Conservation (phyloP, 2,329 filamentous ascomycete species). For the Neonectria faginata region DNA sequence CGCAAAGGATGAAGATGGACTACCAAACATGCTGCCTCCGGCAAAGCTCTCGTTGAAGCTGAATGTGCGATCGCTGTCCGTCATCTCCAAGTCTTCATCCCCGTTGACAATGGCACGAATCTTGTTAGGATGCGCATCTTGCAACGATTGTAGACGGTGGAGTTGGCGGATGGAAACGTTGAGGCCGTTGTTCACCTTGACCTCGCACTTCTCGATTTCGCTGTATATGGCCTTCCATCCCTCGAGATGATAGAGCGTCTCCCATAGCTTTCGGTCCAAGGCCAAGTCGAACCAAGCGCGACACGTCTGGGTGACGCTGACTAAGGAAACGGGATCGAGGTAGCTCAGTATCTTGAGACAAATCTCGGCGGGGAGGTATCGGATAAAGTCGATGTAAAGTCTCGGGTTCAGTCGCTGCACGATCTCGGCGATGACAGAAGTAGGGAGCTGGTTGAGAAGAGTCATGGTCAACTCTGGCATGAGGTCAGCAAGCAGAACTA, state of each 20-base stretch:
- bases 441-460: conserved; percentile 81
- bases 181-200: conserved; percentile 62
- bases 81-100: conserved; percentile 64
- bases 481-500: conserved; percentile 29
- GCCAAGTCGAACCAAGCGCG: conserved; percentile 85
- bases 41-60: conserved; percentile 40
- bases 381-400: conserved; percentile 92
- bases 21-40: conserved; percentile 51
- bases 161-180: conserved; percentile 54
- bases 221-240: conserved; percentile 81
- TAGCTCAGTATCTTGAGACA: conserved; percentile 90
- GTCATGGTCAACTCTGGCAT: conserved; percentile 80
- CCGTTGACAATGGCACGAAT: conserved; percentile 64
- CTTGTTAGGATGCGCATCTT: conserved; percentile 64
- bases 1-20: conserved; percentile 49
- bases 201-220: conserved; percentile 76
- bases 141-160: conserved; percentile 58
- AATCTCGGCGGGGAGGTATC: conserved; percentile 88
- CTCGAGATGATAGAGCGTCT: conserved; percentile 82
- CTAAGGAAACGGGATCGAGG: conserved; percentile 82
- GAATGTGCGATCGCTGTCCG: conserved; percentile 50
- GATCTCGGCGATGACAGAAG: conserved; percentile 81
- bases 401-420: conserved; percentile 84
- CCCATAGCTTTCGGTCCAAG: conserved; percentile 88
- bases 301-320: conserved; percentile 83